Conservation (phyloP, 768 basidiomycete genomes). For the Panellus pusillus region DNA sequence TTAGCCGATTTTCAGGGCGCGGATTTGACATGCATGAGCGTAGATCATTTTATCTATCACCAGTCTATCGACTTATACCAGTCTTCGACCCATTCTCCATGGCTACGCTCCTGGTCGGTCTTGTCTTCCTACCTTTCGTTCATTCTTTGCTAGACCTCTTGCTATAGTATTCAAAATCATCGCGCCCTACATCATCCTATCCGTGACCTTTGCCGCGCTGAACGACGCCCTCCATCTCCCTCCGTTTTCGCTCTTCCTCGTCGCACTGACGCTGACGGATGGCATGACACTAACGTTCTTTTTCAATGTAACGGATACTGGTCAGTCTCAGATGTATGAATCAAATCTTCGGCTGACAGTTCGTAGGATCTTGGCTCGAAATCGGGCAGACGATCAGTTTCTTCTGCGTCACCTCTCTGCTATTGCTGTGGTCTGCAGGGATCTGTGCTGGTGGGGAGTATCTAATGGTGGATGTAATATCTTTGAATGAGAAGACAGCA, state of each 20-base stretch:
- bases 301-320: constrained; percentile 78
- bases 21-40: neutral
- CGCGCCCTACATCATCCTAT: constrained; percentile 75
- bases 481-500: constrained; percentile 1
- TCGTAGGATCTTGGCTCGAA: constrained; percentile 79
- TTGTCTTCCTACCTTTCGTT: neutral
- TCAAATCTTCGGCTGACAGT: neutral
- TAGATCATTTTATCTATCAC: constrained; percentile 83
- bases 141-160: neutral
- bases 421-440: constrained; percentile 78
- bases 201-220: constrained; percentile 65
- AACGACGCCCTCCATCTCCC: constrained; percentile 69
- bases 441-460: constrained; percentile 73
- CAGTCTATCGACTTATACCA: constrained; percentile 84
- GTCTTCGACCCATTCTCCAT: constrained; percentile 86
- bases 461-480: constrained; percentile 52
- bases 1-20: neutral
- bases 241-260: constrained; percentile 77
- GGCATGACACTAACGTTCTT: constrained; percentile 86
- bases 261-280: constrained; percentile 74
- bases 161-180: constrained; percentile 75
- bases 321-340: constrained; percentile 31
- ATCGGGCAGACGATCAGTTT: constrained; percentile 88
- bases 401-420: constrained; percentile 79
- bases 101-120: constrained; percentile 64